Conservation (phyloP, 2,329 filamentous ascomycete genomes). For the Boeremia lycopersici region DNA sequence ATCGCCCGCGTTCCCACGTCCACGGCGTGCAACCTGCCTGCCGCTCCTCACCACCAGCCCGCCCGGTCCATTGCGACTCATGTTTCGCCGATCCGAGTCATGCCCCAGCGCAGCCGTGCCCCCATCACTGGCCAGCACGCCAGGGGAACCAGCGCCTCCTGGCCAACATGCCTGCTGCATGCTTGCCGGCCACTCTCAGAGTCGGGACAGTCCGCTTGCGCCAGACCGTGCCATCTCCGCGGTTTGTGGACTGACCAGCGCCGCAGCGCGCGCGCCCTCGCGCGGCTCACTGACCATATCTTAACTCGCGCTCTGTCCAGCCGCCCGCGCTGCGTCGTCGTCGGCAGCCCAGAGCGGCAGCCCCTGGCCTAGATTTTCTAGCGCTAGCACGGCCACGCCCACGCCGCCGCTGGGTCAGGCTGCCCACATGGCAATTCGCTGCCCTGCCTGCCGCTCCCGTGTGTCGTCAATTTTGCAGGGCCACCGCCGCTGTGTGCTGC, state of each 20-base stretch:
- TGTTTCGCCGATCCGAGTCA: constrained; percentile 15
- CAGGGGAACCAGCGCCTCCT: constrained; percentile 14
- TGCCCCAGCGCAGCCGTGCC: background rate
- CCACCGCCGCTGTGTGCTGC: too few relatives aligned
- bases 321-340: too few relatives aligned
- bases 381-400: background rate
- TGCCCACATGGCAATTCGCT: constrained; percentile 15
- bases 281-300: constrained; percentile 33
- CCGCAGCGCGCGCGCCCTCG: too few relatives aligned
- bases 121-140: too few relatives aligned
- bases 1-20: background rate
- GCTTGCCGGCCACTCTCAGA: constrained; percentile 21
- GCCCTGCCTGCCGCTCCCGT: constrained; percentile 2
- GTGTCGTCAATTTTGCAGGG: background rate
- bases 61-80: constrained; percentile 11
- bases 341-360: background rate
- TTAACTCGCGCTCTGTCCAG: constrained; percentile 18
- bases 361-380: constrained; percentile 14
- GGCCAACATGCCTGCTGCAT: constrained; percentile 12
- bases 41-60: background rate
- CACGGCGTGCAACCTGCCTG: background rate
- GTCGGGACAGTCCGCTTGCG: constrained; percentile 28
- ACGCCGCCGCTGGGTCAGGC: background rate
- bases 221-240: constrained; percentile 29
- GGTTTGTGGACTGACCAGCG: constrained; percentile 19